These are phyloP conservation scores for Psilocybe mexicana DNA, from an alignment of 1,284 basidiomycete species.

Conservation along the genomic window DNA sequence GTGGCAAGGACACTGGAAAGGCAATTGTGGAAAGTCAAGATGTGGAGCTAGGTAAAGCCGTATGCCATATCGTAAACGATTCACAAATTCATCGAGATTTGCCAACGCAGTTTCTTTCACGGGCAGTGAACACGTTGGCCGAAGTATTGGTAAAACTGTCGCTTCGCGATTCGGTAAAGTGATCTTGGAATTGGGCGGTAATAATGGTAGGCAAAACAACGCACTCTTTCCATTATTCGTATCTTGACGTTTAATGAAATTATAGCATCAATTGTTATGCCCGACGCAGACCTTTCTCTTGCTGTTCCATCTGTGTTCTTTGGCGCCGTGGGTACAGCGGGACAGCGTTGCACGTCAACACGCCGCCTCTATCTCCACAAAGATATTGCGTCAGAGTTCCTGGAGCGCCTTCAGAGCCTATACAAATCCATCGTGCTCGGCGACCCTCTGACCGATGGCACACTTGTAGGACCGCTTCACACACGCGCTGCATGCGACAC, in stretches of 20 bases:
- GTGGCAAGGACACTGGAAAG: slow-evolving; percentile 81
- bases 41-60: slow-evolving; percentile 69
- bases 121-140: slow-evolving; percentile 87
- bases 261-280: slow-evolving; percentile 85
- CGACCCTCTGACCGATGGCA: slow-evolving; percentile 74
- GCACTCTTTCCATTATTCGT: slow-evolving; percentile 13
- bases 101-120: slow-evolving; percentile 79
- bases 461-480: slow-evolving; percentile 89
- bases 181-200: slow-evolving; percentile 92
- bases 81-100: slow-evolving; percentile 15
- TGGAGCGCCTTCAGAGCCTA: slow-evolving; percentile 71
- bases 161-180: slow-evolving; percentile 82
- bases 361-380: slow-evolving; percentile 88
- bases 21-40: slow-evolving; percentile 71
- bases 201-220: slow-evolving; percentile 65
- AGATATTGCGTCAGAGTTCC: slow-evolving; percentile 74
- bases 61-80: background rate
- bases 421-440: slow-evolving; percentile 74
- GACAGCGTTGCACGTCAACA: slow-evolving; percentile 94
- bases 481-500: slow-evolving; percentile 63
- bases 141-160: slow-evolving; percentile 80
- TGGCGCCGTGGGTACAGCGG: slow-evolving; percentile 92
- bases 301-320: slow-evolving; percentile 91
- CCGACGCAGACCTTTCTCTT: slow-evolving; percentile 88
- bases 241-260: slow-evolving; percentile 16